phyloP scores from a whole-genome alignment of 805 yeast species.

The Myxozyma udenii region DNA sequence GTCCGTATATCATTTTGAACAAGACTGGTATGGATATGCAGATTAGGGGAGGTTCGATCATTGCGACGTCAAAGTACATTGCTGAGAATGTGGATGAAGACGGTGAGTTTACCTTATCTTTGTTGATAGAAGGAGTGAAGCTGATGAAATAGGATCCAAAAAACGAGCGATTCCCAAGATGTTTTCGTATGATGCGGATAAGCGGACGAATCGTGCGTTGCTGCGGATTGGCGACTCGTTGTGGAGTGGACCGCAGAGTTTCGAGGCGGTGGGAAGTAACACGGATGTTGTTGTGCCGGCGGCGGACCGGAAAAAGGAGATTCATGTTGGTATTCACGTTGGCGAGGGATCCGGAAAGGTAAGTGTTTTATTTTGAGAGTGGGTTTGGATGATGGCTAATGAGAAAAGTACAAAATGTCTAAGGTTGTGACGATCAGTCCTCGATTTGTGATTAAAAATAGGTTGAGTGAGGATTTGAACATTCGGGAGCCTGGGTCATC shows the following conservation, averaged over 20 bases:
- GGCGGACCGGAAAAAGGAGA: slow-evolving; percentile 46
- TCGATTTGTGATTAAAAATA: slow-evolving; percentile 70
- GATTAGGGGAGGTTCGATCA: slow-evolving; percentile 54
- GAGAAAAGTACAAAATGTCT: slow-evolving; percentile 55
- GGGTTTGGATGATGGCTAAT: too few relatives aligned
- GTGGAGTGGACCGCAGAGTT: slow-evolving; percentile 70
- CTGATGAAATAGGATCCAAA: slow-evolving; percentile 29
- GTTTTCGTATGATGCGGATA: slow-evolving; percentile 76
- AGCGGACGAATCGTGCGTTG: slow-evolving; percentile 62
- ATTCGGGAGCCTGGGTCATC: slow-evolving; percentile 69
- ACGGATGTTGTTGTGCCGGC: slow-evolving; percentile 51
- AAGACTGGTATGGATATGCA: slow-evolving; percentile 66
- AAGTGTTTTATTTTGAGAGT: too few relatives aligned
- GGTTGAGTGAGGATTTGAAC: slow-evolving; percentile 53
- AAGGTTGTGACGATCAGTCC: slow-evolving; percentile 81
- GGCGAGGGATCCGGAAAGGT: slow-evolving; percentile 78
- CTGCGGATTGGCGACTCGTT: slow-evolving; percentile 65
- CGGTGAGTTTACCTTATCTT: not conserved
- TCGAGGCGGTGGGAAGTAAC: slow-evolving; percentile 86
- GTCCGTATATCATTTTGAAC: slow-evolving; percentile 83
- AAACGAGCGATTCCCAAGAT: slow-evolving; percentile 55
- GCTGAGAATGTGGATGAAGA: slow-evolving; percentile 12
- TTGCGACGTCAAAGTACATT: slow-evolving; percentile 43
- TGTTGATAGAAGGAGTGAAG: not conserved
- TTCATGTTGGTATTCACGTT: slow-evolving; percentile 70